Base-by-base conservation (phyloP, 768 basidiomycete genomes). In the Serendipita vermifera region DNA sequence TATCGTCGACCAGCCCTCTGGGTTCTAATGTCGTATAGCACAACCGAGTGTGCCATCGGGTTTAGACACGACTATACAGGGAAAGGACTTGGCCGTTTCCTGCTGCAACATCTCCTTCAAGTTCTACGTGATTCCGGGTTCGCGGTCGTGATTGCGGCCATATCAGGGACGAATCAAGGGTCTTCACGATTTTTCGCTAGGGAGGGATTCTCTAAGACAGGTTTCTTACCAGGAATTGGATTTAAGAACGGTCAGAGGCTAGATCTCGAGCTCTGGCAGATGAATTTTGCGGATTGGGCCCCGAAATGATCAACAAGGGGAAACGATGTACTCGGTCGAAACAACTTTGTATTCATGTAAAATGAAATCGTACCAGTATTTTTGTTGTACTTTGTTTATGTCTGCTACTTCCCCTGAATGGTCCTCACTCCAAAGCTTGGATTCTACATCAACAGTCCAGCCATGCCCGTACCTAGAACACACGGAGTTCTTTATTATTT, bases 221-320 rank as follows among this genome's bases (percentile, higher is more conserved):
- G 22, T 7, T 51, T 51, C 15, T 27, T 51, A 31, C 46, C 46
- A 22, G 29, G 29, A 27, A n/a, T 51, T n/a, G 46, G 46, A 51
- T 22, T 27, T n/a, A 51, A 51, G 46, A 51, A 51, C 32, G 46
- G 46, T 5, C 9, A 27, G 9, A 15, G n/a, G n/a, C 15, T 51
- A 15, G 46, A 51, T 29, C 29, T 51, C 9, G 46, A 51, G 29
- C 24, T 51, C n/a, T 51, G 46, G 46, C 46, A 51, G 17, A 9
- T 51, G 46, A 31, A 51, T n/a, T 26, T 51, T n/a, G n/a, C n/a
- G n/a, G n/a, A n/a, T n/a, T n/a, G n/a, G n/a, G n/a, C n/a, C n/a
- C n/a, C n/a, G n/a, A n/a, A n/a, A n/a, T n/a, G n/a, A n/a, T n/a
- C n/a, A n/a, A n/a, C n/a, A n/a, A n/a, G n/a, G n/a, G n/a, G n/a